Percentiles rank a stretch among this genome's conserved stretches.
phyloP scores from a whole-genome alignment of 208 protist species.

The Baffinella frigidus region DNA sequence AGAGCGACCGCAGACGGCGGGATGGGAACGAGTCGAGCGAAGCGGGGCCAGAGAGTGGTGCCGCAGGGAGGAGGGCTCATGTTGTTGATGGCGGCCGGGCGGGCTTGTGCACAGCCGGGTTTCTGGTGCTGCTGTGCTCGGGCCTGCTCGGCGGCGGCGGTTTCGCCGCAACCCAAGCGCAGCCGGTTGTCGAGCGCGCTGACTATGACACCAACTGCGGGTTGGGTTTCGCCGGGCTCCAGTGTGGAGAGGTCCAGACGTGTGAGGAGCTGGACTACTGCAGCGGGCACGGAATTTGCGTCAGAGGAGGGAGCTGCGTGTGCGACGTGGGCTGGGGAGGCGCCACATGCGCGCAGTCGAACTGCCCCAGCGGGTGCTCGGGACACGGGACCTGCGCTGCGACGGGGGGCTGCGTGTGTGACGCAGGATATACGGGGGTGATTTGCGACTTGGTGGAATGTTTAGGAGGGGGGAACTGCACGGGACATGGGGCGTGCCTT shows the following conservation, averaged over 20 bases:
- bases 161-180: not conserved
- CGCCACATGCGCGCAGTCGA: not conserved
- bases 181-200: not conserved
- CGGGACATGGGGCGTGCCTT: slow-evolving; percentile 2
- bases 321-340: not conserved
- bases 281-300: slow-evolving; percentile 3
- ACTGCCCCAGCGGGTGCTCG: slow-evolving; percentile 10
- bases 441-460: slow-evolving; percentile 2
- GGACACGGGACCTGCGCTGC: slow-evolving; percentile 20
- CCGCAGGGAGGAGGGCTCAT: too few species aligned
- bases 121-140: not conserved
- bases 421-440: not conserved
- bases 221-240: slow-evolving; percentile 18
- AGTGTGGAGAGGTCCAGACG: not conserved
- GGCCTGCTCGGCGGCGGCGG: not conserved
- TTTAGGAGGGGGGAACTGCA: slow-evolving; percentile 40
- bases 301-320: not conserved
- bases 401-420: slow-evolving; percentile 25
- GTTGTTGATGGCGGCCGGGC: too few species aligned
- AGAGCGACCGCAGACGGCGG: too few species aligned
- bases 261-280: slow-evolving; percentile 26
- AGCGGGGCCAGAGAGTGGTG: too few species aligned
- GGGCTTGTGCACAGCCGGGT: too few species aligned
- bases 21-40: too few species aligned
- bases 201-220: slow-evolving; percentile 31